Conservation (phyloP, 495 filamentous ascomycete genomes). For the Podospora comata region DNA sequence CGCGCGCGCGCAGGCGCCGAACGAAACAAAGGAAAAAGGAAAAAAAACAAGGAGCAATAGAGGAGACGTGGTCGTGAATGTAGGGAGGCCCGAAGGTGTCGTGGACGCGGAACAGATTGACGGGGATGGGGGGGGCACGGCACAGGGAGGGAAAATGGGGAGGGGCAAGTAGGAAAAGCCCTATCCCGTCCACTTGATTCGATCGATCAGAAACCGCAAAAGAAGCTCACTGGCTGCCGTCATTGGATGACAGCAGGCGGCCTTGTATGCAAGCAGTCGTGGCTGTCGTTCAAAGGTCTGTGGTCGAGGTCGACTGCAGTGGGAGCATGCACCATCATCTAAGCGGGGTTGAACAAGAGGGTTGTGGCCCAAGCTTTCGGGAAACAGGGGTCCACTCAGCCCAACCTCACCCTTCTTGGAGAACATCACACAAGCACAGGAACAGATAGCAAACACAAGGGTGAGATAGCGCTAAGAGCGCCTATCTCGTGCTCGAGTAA, state of each 20-base stretch:
- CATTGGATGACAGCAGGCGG: conserved; percentile 32
- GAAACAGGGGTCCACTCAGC: background rate
- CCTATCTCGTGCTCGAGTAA: too few relatives aligned
- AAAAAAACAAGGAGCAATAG: conserved; percentile 6
- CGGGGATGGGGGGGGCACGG: conserved; percentile 14
- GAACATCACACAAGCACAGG: background rate
- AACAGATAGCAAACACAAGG: too few relatives aligned
- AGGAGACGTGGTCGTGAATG: conserved; percentile 3
- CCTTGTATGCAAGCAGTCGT: conserved; percentile 40
- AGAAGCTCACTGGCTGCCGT: conserved; percentile 8
- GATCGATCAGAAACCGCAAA: background rate
- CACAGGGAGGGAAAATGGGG: conserved; percentile 16
- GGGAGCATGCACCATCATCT: conserved; percentile 11
- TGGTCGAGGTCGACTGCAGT: conserved; percentile 19
- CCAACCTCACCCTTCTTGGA: background rate
- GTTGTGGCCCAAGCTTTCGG: background rate
- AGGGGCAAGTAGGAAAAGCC: conserved; percentile 1
- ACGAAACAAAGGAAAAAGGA: conserved; percentile 11
- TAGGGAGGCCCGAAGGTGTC: conserved; percentile 13
- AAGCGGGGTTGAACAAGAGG: conserved; percentile 13
- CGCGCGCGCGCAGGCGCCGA: too few relatives aligned
- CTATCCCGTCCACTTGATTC: background rate
- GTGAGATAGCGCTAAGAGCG: too few relatives aligned
- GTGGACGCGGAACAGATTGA: conserved; percentile 6
- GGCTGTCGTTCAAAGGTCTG: conserved; percentile 37